Conservation (phyloP, 345 rosid species). For the Eucalyptus viminalis region DNA sequence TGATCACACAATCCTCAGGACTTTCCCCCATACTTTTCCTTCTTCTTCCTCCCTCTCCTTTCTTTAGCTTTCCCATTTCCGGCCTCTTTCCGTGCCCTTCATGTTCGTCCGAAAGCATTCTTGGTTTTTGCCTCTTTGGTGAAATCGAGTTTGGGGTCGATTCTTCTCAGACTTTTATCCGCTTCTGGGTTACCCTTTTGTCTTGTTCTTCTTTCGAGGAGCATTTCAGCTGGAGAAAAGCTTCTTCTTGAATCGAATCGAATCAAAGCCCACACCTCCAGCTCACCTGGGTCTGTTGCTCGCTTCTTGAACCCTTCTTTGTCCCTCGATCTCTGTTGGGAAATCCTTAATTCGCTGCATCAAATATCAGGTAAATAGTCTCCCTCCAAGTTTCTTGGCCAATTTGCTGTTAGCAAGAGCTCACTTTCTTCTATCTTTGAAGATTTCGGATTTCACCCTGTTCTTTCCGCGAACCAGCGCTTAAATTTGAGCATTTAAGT, state of each 20-base stretch:
- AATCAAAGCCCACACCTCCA: background rate
- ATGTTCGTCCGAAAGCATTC: background rate
- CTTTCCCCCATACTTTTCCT: background rate
- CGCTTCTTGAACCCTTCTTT: background rate
- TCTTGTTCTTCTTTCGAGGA: background rate
- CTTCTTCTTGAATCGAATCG: background rate
- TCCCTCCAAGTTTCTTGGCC: background rate
- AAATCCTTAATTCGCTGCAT: background rate
- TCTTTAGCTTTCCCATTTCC: background rate
- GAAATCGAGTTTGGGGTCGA: background rate
- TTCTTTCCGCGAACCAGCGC: background rate
- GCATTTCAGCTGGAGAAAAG: background rate
- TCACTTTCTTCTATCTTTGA: background rate
- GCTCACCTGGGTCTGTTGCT: background rate
- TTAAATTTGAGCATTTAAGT: background rate
- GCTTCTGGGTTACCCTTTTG: background rate
- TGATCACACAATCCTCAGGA: background rate
- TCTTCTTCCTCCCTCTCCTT: background rate
- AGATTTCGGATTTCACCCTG: background rate
- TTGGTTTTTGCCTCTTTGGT: background rate
- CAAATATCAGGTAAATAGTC: background rate
- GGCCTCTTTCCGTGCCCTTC: background rate
- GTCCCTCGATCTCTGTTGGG: background rate
- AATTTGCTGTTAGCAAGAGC: background rate
- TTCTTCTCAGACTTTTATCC: background rate